A percentile compares a stretch with the other conserved stretches of the same genome.
Conservation (phyloP, 257 asterid genomes). For the Cinchona pubescens region DNA sequence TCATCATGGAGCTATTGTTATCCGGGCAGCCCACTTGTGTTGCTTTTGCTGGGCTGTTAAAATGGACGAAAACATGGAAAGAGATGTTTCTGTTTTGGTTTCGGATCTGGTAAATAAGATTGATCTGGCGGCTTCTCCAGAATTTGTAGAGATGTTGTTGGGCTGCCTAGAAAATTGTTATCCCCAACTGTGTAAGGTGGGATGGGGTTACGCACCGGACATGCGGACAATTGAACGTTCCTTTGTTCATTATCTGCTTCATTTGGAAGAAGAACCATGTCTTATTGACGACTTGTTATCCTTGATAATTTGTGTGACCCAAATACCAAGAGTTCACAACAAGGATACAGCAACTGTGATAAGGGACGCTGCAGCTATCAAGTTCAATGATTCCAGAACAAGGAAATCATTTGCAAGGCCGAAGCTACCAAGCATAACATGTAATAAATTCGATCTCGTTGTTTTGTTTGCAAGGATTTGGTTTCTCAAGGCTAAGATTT, state of each 20-base stretch:
- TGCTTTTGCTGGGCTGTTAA: background rate
- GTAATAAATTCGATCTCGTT: background rate
- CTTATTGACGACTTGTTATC: background rate
- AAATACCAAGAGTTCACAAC: background rate
- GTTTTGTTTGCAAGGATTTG: constrained; percentile 13
- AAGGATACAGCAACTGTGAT: background rate
- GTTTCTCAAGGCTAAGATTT: constrained; percentile 10
- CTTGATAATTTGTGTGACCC: background rate
- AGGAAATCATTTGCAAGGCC: background rate
- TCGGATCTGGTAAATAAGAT: background rate
- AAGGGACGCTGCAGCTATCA: background rate
- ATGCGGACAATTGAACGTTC: background rate
- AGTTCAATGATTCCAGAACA: background rate
- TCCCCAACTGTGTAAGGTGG: too few species aligned
- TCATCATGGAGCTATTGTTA: too few species aligned
- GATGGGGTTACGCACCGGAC: too few species aligned
- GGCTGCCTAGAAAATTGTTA: too few species aligned
- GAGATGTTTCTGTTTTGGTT: background rate
- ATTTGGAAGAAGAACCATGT: background rate
- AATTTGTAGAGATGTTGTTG: background rate
- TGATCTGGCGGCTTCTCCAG: background rate
- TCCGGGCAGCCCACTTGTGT: background rate
- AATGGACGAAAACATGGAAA: background rate
- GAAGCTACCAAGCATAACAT: background rate
- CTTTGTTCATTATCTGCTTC: background rate